Conservation (phyloP, 2,329 filamentous ascomycete genomes). For the Venturia aucupariae region DNA sequence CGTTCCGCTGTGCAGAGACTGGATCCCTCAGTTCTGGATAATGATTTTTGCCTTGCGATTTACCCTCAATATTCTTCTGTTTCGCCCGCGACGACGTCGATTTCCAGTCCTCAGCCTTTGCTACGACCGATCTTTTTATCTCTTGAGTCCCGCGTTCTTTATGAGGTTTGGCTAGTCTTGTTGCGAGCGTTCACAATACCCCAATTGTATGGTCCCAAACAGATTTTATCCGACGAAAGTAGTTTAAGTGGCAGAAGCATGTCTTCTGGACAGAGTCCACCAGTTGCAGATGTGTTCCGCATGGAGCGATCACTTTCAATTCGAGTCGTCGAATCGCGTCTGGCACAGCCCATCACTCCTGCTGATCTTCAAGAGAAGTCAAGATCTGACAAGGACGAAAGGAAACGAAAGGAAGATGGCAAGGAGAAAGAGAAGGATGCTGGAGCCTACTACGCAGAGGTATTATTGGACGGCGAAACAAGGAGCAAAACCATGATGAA, state of each 20-base stretch:
- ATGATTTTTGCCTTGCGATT: conserved; percentile 89
- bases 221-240: conserved; percentile 35
- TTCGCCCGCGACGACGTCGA: conserved; percentile 31
- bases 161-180: conserved; percentile 94
- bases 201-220: conserved; percentile 70
- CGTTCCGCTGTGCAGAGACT: conserved; percentile 84
- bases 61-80: conserved; percentile 74
- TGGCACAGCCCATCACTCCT: conserved; percentile 33
- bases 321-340: conserved; percentile 53
- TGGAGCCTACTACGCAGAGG: conserved; percentile 70
- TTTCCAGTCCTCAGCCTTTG: conserved; percentile 62
- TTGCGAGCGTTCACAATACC: conserved; percentile 85
- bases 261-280: conserved; percentile 22
- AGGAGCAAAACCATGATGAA: conserved; percentile 67
- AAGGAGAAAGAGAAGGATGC: conserved; percentile 22
- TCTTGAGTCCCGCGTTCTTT: conserved; percentile 77
- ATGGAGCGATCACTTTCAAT: conserved; percentile 54
- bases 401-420: conserved; percentile 12
- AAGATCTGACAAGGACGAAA: conserved; percentile 17
- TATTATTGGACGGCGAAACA: conserved; percentile 70
- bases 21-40: conserved; percentile 81
- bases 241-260: not conserved
- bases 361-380: conserved; percentile 19
- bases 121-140: conserved; percentile 85
- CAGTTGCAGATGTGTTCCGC: conserved; percentile 49